Conservation (phyloP, 345 rosid genomes). For the Zanthoxylum bungeanum region DNA sequence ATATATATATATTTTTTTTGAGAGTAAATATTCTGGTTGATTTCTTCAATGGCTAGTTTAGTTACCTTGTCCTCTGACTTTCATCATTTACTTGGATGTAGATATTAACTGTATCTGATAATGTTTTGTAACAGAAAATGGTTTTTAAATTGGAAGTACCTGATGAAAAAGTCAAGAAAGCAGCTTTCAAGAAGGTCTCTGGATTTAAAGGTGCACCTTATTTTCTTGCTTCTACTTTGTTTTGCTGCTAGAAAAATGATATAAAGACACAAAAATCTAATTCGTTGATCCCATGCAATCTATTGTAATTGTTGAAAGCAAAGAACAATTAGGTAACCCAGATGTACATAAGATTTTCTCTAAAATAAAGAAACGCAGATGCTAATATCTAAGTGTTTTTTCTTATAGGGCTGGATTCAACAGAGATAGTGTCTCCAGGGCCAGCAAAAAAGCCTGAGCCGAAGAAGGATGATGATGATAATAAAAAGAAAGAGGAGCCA, state of each 20-base stretch:
- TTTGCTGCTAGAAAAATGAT: no score
- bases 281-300: no score
- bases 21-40: no score
- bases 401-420: conserved; percentile 42
- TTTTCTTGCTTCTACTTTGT: neutral
- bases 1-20: no score
- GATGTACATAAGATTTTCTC: no score
- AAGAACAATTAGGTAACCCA: no score
- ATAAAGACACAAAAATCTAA: no score
- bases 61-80: no score
- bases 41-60: no score
- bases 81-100: no score
- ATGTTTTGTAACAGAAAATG: conserved; percentile 42
- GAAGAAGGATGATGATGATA: conserved; percentile 37
- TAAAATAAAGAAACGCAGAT: no score
- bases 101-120: neutral
- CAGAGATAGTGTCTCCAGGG: conserved; percentile 52
- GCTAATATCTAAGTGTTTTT: neutral
- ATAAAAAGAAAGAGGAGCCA: conserved; percentile 16
- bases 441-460: conserved; percentile 55
- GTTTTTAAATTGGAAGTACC: conserved; percentile 42
- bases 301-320: no score
- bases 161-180: conserved; percentile 40
- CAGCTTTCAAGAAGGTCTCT: conserved; percentile 48
- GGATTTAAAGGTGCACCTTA: conserved; percentile 43